Conservation (phyloP, 1,284 basidiomycete genomes). For the Anthracocystis setariae region DNA sequence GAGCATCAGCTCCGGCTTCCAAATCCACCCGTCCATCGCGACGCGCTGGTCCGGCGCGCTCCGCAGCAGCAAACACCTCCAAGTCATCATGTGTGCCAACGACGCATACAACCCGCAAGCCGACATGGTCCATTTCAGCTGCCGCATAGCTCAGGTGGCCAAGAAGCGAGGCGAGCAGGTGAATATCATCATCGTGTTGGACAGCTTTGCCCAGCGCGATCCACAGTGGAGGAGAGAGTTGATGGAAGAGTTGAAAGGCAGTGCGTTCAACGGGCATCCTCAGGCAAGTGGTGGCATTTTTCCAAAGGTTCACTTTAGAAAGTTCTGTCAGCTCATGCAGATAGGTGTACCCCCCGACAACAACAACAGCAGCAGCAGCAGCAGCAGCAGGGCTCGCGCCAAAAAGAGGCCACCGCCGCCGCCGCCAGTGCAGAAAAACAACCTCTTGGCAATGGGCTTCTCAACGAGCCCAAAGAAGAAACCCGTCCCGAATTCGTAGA, state of each 20-base stretch:
- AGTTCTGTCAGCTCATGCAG: conserved; percentile 51
- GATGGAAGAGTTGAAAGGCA: conserved; percentile 22
- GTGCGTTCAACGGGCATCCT: conserved; percentile 52
- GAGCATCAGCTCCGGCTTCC: conserved; percentile 45
- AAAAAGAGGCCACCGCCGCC: conserved; percentile 25
- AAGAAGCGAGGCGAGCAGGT: conserved; percentile 45
- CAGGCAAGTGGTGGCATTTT: conserved; percentile 58
- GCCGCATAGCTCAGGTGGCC: conserved; percentile 41
- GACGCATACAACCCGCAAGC: conserved; percentile 41
- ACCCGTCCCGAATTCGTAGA: neutral
- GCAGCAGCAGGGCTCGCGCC: neutral
- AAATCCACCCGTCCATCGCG: conserved; percentile 57
- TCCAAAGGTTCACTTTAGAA: conserved; percentile 43
- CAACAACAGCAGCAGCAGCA: neutral
- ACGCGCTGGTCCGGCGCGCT: conserved; percentile 56
- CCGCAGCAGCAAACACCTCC: conserved; percentile 47
- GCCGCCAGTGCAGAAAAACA: conserved; percentile 41
- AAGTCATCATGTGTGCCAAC: conserved; percentile 60
- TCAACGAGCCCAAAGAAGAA: conserved; percentile 35
- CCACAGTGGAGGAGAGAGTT: conserved; percentile 14
- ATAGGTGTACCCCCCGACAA: conserved; percentile 49
- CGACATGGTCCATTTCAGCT: conserved; percentile 39
- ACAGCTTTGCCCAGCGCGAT: conserved; percentile 50
- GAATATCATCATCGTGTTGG: conserved; percentile 49
- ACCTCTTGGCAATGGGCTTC: conserved; percentile 38